Evolutionary conservation across 495 filamentous ascomycete genomes (phyloP).

Genomic region (Peziza echinospora): DNA sequence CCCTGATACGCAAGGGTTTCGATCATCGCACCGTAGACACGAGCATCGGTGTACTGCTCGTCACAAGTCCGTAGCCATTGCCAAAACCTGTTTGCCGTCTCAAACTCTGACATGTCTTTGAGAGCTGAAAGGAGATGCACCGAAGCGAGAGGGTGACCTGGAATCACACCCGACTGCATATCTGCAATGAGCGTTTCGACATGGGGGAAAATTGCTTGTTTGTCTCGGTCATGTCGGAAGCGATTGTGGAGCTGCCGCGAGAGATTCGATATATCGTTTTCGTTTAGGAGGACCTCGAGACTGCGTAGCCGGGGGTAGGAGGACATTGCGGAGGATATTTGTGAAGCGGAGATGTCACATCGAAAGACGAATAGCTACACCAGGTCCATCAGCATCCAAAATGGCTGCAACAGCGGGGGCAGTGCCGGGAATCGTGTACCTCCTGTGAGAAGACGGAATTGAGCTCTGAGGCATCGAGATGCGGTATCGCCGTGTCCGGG

Average conservation of each 20-base stretch:
- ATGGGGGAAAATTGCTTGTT: slow-evolving; percentile 8
- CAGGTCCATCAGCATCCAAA: too few relatives aligned
- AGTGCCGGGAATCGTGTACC: slow-evolving; percentile 3
- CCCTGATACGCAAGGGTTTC: slow-evolving; percentile 26
- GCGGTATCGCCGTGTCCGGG: slow-evolving; percentile 7
- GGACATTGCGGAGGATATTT: slow-evolving; percentile 13
- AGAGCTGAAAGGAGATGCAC: slow-evolving; percentile 27
- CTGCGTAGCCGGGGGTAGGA: slow-evolving; percentile 14
- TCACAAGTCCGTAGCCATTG: slow-evolving; percentile 22
- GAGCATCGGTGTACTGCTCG: slow-evolving; percentile 18
- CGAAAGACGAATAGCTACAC: slow-evolving; percentile 19
- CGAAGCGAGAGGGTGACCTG: slow-evolving; percentile 22
- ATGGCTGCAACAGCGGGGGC: too few relatives aligned
- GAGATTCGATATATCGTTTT: slow-evolving; percentile 16
- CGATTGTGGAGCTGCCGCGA: slow-evolving; percentile 18
- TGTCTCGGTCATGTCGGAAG: slow-evolving; percentile 9
- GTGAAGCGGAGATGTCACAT: slow-evolving; percentile 15
- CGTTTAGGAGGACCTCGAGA: slow-evolving; percentile 5
- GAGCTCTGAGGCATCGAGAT: slow-evolving; percentile 10
- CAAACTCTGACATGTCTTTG: slow-evolving; percentile 24
- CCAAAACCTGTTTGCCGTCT: slow-evolving; percentile 24
- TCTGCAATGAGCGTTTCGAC: slow-evolving; percentile 20
- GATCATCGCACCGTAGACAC: slow-evolving; percentile 28
- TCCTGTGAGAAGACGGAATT: slow-evolving; percentile 16
- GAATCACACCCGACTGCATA: slow-evolving; percentile 15